A percentile compares a stretch with the other conserved stretches of the same genome.
Evolutionary conservation across 2,329 filamentous ascomycete genomes (phyloP).

Genomic region (Calonectria pauciramosa): DNA sequence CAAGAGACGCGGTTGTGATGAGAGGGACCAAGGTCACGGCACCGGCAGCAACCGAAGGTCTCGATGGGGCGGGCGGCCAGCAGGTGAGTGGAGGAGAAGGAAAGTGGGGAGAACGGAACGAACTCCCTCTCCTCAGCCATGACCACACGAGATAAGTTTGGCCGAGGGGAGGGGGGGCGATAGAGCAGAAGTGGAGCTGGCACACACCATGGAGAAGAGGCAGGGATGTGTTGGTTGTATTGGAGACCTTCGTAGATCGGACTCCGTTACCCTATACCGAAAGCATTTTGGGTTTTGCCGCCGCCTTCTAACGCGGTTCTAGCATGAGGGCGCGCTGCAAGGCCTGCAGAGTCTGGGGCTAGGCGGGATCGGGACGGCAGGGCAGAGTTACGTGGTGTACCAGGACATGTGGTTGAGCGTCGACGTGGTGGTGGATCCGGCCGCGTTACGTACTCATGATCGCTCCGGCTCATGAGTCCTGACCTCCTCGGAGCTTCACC

Average conservation of each 20-base stretch:
- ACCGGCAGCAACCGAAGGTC: constrained; percentile 28
- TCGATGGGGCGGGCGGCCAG: constrained; percentile 39
- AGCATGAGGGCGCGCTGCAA: not conserved
- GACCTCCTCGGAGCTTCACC: constrained; percentile 8
- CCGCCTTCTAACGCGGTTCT: constrained; percentile 15
- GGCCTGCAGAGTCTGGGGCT: not conserved
- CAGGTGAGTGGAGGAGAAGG: constrained; percentile 33
- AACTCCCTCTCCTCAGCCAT: constrained; percentile 25
- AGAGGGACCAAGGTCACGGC: constrained; percentile 3
- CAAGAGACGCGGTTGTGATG: constrained; percentile 1
- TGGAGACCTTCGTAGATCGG: not conserved
- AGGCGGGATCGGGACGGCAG: not conserved
- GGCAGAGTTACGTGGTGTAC: not conserved
- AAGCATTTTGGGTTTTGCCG: constrained; percentile 1
- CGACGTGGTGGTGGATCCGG: not conserved
- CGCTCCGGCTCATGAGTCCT: constrained; percentile 8
- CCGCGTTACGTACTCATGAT: constrained; percentile 13
- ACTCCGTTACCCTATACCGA: constrained; percentile 19
- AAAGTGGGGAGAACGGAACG: constrained; percentile 37
- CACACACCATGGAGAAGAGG: not conserved
- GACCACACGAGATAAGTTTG: not conserved
- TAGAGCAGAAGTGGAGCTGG: constrained; percentile 14
- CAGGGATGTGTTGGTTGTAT: constrained; percentile 1
- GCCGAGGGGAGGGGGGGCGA: constrained; percentile 18
- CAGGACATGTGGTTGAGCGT: not conserved